These are phyloP conservation scores for Penicillium samsonianum DNA, from an alignment of 495 filamentous ascomycete species.

Conservation along the genomic window DNA sequence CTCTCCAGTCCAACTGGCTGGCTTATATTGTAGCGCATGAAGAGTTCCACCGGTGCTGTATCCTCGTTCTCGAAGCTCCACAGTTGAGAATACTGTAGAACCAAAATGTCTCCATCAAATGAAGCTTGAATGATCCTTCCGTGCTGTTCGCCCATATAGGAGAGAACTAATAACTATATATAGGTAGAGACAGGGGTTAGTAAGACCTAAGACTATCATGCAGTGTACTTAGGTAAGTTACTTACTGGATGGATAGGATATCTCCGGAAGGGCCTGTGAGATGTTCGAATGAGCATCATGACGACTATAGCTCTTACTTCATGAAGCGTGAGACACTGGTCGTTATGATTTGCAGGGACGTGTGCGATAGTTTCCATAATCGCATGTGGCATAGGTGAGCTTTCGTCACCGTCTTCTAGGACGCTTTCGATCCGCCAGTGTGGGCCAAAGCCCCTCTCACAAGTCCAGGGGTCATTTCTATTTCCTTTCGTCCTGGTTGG, in stretches of 20 bases:
- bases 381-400: constrained; percentile 10
- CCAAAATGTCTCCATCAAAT: not conserved
- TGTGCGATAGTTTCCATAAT: constrained; percentile 14
- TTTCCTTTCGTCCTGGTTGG: not conserved
- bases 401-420: not conserved
- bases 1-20: not conserved
- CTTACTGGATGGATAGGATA: constrained; percentile 11
- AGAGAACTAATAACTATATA: constrained; percentile 42
- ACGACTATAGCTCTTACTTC: constrained; percentile 10
- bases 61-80: constrained; percentile 13
- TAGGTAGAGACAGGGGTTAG: not conserved
- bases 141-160: constrained; percentile 8
- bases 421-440: not conserved
- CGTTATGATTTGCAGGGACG: not conserved
- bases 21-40: constrained; percentile 12
- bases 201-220: constrained; percentile 39
- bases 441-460: not conserved
- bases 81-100: constrained; percentile 21
- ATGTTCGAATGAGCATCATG: constrained; percentile 6
- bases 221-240: not conserved
- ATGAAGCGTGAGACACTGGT: constrained; percentile 4
- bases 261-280: not conserved
- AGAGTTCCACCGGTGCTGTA: constrained; percentile 15
- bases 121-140: constrained; percentile 19
- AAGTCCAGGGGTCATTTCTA: not conserved